Evolutionary conservation across 768 basidiomycete species (phyloP).

Genomic region (Lactifluus hygrophoroides): DNA sequence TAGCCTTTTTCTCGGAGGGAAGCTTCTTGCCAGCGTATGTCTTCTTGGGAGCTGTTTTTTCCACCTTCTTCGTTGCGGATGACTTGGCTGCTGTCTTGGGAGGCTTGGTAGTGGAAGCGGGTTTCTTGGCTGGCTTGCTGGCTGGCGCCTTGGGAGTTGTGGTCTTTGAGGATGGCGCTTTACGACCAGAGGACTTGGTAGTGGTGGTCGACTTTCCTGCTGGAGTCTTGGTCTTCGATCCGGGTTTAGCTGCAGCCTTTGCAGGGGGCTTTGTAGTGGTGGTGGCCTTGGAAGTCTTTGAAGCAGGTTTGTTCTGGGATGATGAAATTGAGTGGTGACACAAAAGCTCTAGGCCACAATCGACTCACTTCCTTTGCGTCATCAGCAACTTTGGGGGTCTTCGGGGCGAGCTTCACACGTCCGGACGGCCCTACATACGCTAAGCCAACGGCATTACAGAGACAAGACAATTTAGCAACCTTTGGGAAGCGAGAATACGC

Average conservation of each 20-base stretch:
- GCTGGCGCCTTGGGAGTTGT: conserved; percentile 17
- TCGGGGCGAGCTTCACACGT: conserved; percentile 63
- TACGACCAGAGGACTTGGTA: conserved; percentile 27
- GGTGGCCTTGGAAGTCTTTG: conserved; percentile 29
- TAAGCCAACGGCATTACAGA: neutral
- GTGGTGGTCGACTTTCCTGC: conserved; percentile 24
- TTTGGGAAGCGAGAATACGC: conserved; percentile 81
- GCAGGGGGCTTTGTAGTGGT: conserved; percentile 25
- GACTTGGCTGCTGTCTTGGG: conserved; percentile 11
- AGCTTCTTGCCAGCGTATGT: conserved; percentile 18
- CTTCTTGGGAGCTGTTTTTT: conserved; percentile 22
- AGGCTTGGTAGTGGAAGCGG: conserved; percentile 4
- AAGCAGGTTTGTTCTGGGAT: conserved; percentile 31
- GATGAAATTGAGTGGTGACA: conserved; percentile 10
- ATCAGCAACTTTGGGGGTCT: conserved; percentile 40
- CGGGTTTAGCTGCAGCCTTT: conserved; percentile 25
- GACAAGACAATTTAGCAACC: conserved; percentile 36
- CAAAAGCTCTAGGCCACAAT: conserved; percentile 17
- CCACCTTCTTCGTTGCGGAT: conserved; percentile 26
- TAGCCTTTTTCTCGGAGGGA: conserved; percentile 15
- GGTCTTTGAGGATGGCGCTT: conserved; percentile 15
- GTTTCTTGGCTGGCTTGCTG: conserved; percentile 15
- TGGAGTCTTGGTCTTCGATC: conserved; percentile 28
- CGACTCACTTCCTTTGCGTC: conserved; percentile 50
- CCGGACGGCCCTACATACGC: conserved; percentile 35